Base-by-base conservation (phyloP, 1,284 basidiomycete genomes). In the Austroboletus novae-zelandiae region DNA sequence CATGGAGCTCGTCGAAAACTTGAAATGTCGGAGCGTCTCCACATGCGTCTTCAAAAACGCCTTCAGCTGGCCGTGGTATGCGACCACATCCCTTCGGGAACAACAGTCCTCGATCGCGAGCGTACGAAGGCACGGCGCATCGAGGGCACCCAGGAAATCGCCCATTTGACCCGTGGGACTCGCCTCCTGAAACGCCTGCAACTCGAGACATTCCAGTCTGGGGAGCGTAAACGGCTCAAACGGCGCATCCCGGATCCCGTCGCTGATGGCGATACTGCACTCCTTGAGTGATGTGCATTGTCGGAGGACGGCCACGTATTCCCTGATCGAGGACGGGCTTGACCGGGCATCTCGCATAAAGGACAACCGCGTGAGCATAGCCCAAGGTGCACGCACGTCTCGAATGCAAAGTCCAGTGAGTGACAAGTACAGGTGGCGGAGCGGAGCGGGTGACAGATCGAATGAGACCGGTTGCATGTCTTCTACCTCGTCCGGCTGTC, bases 271-370 rank as follows among this genome's bases (percentile, higher is more conserved):
- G 15, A 63, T 48, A 4, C 40, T 31, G 20, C 61, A 63, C 29
- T 65, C 62, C 40, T 50, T 59, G 46, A 63, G 64, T 13, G 51
- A 54, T 13, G 34, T 50, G 36, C 61, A 66, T 15, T 60, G 53
- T 46, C 11, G 51, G 11, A 63, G 53, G 18, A 63, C 32, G 4
- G 46, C n/a, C 15, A 52, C 43, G 17, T 66, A 63, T 36, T 63
- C 61, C 5, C 52, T 55, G 45, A 67, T 49, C 0, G 61, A 59
- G 9, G 61, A 44, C 31, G 51, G 42, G 41, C 64, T 67, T 20
- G 58, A 50, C 32, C 52, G 52, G 5, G 57, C 58, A 23, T 65
- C 53, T 23, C 55, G 56, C 65, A 64, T 65, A 34, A 64, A 65
- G 1, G 44, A 51, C 45, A 67, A 23, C 1, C 48, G 52, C 23